These are phyloP conservation scores for Marasmius sp. DNA, from an alignment of 1,284 basidiomycete genomes.

Conservation along the genomic window DNA sequence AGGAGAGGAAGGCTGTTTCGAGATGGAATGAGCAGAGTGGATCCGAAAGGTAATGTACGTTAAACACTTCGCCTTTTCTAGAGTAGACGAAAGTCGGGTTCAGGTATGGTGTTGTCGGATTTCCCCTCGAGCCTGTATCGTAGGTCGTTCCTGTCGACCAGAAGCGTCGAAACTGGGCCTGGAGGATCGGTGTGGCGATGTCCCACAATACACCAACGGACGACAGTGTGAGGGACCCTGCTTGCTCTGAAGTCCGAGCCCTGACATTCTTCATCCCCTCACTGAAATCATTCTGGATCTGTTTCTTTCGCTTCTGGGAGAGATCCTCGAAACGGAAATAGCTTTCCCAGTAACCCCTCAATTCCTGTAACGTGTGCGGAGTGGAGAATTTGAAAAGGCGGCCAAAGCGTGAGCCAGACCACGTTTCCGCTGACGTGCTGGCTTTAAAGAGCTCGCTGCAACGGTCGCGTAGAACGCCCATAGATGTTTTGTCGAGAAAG, in stretches of 20 bases:
- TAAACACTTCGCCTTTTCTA: constrained; percentile 36
- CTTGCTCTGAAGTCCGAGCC: background rate
- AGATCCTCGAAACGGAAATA: constrained; percentile 22
- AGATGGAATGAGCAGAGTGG: constrained; percentile 50
- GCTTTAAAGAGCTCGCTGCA: constrained; percentile 41
- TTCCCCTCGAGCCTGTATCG: constrained; percentile 18
- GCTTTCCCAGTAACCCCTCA: constrained; percentile 36
- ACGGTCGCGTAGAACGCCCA: constrained; percentile 39
- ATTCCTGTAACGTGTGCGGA: constrained; percentile 33
- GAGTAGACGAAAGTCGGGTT: constrained; percentile 54
- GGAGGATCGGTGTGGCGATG: constrained; percentile 16
- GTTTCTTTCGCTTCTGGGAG: constrained; percentile 5
- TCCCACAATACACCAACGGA: constrained; percentile 35
- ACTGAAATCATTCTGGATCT: constrained; percentile 15
- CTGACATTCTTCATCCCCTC: constrained; percentile 4
- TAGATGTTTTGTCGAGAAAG: constrained; percentile 42
- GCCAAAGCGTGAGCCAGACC: constrained; percentile 36
- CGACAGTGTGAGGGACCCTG: background rate
- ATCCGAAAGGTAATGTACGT: constrained; percentile 46
- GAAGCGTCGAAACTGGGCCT: constrained; percentile 30
- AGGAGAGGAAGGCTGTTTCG: constrained; percentile 32
- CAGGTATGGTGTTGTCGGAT: constrained; percentile 27
- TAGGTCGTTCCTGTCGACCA: constrained; percentile 47
- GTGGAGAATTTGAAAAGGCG: constrained; percentile 32
- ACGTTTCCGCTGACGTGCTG: constrained; percentile 35